Evolutionary conservation across 2,329 filamentous ascomycete species (phyloP), one percentile per base, ranked within the genome.

Genomic region (Penicillium oxalicum): DNA sequence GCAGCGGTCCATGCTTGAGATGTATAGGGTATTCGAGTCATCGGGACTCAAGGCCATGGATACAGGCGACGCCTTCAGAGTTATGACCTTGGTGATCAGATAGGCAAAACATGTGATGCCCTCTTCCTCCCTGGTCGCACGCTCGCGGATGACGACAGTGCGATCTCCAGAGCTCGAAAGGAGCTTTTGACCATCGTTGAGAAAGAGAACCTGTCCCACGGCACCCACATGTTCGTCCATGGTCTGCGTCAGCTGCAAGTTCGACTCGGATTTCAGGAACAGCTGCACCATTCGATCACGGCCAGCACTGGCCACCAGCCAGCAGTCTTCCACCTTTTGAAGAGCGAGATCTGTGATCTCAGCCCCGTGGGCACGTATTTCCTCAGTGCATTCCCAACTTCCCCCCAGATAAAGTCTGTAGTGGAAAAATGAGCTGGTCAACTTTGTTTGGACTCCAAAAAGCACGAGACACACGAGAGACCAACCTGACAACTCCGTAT

Each of bases 201-300:
- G 81, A 49, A 94, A 89, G 7, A 91, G 76, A 27, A 96, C 72
- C 27, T 84, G 83, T 47, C 80, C 85, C 13, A 98, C 91, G 54
- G 88, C 87, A 24, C 90, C 88, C 28, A 90, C 83, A 68, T 97
- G 95, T 58, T 98, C 91, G 48, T 88, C 83, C 63, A 97, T 80
- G 0, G 93, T 98, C 67, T 98, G 93, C 44, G 95, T 80, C 49
- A 96, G 80, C 49, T 87, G 80, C 67, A 94, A 86, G 2, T 70
- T 70, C 2, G 81, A 78, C 9, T 70, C 74, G 1, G 72, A 70
- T 25, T 76, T 75, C 51, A 81, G 77, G 64, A 96, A 97, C n/a
- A 98, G 73, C 66, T 98, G 93, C 1, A 91, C 81, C n/a, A 87
- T 95, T 44, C 93, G 84, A 69, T 98, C 93, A 56, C 93, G 80